phyloP scores from a whole-genome alignment of 2,329 filamentous ascomycete genomes.

The Chaetomium globosum region DNA sequence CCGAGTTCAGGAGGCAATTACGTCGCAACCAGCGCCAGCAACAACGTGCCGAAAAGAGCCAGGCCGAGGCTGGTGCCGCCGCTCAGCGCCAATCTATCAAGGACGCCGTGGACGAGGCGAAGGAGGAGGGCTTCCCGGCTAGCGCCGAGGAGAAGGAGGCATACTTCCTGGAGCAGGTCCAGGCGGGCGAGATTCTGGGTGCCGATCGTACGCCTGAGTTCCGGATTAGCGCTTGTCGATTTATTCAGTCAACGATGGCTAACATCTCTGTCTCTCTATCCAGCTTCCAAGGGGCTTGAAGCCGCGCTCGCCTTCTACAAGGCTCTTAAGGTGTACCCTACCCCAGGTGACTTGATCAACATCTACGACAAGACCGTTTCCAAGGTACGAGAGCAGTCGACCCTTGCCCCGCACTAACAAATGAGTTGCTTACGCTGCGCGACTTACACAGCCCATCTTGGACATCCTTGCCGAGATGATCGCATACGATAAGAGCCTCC shows the following conservation, averaged over 20 bases:
- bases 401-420: not conserved
- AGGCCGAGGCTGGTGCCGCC: conserved; percentile 65
- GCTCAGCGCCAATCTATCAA: conserved; percentile 75
- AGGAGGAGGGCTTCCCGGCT: conserved; percentile 86
- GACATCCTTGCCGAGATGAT: conserved; percentile 99
- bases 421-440: conserved; percentile 1
- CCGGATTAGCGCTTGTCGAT: not conserved
- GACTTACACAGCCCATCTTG: conserved; percentile 72
- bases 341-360: conserved; percentile 85
- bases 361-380: conserved; percentile 99
- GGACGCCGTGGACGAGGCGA: conserved; percentile 74
- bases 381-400: conserved; percentile 62
- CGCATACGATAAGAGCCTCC: conserved; percentile 77
- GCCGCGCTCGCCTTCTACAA: conserved; percentile 96
- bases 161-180: conserved; percentile 96
- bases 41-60: conserved; percentile 71
- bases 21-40: conserved; percentile 76
- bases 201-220: conserved; percentile 67
- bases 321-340: conserved; percentile 96
- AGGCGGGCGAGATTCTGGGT: conserved; percentile 80
- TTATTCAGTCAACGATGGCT: not conserved
- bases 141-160: conserved; percentile 91
- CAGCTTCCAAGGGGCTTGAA: conserved; percentile 72
- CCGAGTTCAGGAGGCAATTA: conserved; percentile 67
- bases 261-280: conserved; percentile 3